A percentile compares a stretch with the other conserved stretches of the same genome.
phyloP scores from a whole-genome alignment of 2,329 filamentous ascomycete species.

The Neocucurbitaria cava region DNA sequence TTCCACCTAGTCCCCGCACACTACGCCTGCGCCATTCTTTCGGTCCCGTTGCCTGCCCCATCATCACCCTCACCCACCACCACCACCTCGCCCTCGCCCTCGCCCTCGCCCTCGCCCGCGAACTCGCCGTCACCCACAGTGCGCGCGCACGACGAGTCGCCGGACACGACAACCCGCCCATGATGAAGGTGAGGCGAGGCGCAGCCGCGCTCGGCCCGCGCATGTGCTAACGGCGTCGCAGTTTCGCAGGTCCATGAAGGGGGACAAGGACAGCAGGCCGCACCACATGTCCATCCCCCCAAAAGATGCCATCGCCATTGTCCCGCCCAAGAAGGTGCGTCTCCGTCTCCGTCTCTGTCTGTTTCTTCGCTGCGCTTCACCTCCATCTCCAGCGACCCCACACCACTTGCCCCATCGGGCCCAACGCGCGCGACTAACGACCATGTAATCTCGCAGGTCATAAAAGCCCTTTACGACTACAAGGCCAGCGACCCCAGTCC shows the following conservation, averaged over 20 bases:
- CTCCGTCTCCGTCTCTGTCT: background rate
- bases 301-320: slow-evolving; percentile 86
- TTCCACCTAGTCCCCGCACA: background rate
- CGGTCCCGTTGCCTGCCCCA: slow-evolving; percentile 14
- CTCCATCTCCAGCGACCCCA: background rate
- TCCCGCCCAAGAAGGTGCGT: slow-evolving; percentile 88
- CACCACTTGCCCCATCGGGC: slow-evolving; percentile 20
- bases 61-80: slow-evolving; percentile 6
- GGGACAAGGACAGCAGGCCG: slow-evolving; percentile 78
- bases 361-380: background rate
- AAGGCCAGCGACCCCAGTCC: slow-evolving; percentile 73
- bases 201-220: slow-evolving; percentile 27
- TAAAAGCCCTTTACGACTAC: slow-evolving; percentile 96
- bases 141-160: slow-evolving; percentile 17
- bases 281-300: slow-evolving; percentile 78
- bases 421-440: slow-evolving; percentile 34
- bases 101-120: slow-evolving; percentile 9
- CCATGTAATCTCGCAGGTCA: slow-evolving; percentile 69
- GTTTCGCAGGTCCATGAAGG: slow-evolving; percentile 87
- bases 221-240: slow-evolving; percentile 40
- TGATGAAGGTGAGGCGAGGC: slow-evolving; percentile 28
- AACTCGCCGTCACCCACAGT: slow-evolving; percentile 17
- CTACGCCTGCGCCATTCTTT: slow-evolving; percentile 25
- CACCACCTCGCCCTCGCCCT: slow-evolving; percentile 8
- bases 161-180: slow-evolving; percentile 6